Percentiles rank a stretch among this genome's conserved stretches.
These are phyloP conservation scores for Mesostigma viride DNA, from an alignment of 139 green algal species.

Conservation along the genomic window DNA sequence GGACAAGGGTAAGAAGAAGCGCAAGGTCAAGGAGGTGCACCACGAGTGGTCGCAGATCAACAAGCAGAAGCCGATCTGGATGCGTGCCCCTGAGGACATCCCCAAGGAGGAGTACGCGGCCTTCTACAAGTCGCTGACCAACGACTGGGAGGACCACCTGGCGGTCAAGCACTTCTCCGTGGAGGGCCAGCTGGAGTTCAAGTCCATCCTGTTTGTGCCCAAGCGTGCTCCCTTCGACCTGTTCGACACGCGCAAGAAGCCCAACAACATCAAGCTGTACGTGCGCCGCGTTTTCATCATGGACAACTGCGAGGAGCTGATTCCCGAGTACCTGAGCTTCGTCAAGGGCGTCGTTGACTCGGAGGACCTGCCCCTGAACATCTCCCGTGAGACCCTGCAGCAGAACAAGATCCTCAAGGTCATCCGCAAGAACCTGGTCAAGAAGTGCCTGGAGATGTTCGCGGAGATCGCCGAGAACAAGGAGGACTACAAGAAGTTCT, in stretches of 20 bases:
- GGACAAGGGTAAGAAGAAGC: slow-evolving; percentile 25
- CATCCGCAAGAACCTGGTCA: slow-evolving; percentile 99
- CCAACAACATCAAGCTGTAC: slow-evolving; percentile 99
- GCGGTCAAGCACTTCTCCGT: slow-evolving; percentile 93
- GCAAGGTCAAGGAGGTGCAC: slow-evolving; percentile 84
- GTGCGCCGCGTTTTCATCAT: slow-evolving; percentile 99
- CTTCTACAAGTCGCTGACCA: slow-evolving; percentile 96
- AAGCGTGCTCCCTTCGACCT: slow-evolving; percentile 95
- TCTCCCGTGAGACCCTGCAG: slow-evolving; percentile 97
- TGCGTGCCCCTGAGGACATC: slow-evolving; percentile 93
- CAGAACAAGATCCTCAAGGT: slow-evolving; percentile 99
- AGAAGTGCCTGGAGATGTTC: slow-evolving; percentile 98
- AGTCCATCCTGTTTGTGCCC: slow-evolving; percentile 82
- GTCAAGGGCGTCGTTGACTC: slow-evolving; percentile 96
- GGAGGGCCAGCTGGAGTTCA: slow-evolving; percentile 99
- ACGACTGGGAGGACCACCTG: slow-evolving; percentile 99
- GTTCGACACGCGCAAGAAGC: slow-evolving; percentile 84
- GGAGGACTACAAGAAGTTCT: slow-evolving; percentile 99
- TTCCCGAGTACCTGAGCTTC: slow-evolving; percentile 90
- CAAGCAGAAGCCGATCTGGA: slow-evolving; percentile 99
- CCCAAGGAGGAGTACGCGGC: slow-evolving; percentile 86
- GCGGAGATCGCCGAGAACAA: slow-evolving; percentile 98
- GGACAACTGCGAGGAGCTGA: slow-evolving; percentile 99
- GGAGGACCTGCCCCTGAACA: slow-evolving; percentile 98
- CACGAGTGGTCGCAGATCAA: slow-evolving; percentile 97